Percentiles rank a stretch among this genome's conserved stretches.
Evolutionary conservation across 495 filamentous ascomycete genomes (phyloP).

Genomic region (Astrothelium subdiscretum): DNA sequence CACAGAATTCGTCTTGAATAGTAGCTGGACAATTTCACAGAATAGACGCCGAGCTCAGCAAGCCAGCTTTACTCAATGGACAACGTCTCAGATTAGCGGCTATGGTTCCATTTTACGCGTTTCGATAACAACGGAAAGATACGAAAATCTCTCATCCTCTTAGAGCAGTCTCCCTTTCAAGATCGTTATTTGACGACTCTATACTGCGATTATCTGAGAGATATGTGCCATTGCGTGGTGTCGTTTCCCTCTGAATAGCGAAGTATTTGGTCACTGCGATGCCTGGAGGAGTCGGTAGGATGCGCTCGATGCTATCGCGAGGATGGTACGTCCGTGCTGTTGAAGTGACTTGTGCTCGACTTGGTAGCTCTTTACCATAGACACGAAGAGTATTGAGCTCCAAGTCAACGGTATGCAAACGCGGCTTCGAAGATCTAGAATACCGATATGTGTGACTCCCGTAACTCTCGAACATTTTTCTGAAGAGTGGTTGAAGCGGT

Average conservation of each 20-base stretch:
- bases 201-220: neutral
- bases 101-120: too few relatives aligned
- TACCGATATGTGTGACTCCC: neutral
- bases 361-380: neutral
- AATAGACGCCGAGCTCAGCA: too few relatives aligned
- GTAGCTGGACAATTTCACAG: too few relatives aligned
- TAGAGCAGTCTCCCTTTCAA: neutral
- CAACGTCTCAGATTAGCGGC: too few relatives aligned
- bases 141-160: too few relatives aligned
- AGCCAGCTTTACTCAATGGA: too few relatives aligned
- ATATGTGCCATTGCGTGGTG: neutral
- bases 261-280: neutral
- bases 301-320: conserved; percentile 1
- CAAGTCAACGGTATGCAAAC: neutral
- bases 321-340: neutral
- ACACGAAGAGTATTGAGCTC: neutral
- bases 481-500: conserved; percentile 2
- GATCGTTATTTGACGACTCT: neutral
- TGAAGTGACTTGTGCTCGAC: neutral
- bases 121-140: too few relatives aligned
- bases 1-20: too few relatives aligned
- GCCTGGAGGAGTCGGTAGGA: neutral
- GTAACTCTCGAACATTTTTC: neutral
- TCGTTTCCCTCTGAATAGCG: neutral
- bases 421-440: neutral